Conservation (phyloP, 495 filamentous ascomycete genomes). For the Penicillium verhagenii region DNA sequence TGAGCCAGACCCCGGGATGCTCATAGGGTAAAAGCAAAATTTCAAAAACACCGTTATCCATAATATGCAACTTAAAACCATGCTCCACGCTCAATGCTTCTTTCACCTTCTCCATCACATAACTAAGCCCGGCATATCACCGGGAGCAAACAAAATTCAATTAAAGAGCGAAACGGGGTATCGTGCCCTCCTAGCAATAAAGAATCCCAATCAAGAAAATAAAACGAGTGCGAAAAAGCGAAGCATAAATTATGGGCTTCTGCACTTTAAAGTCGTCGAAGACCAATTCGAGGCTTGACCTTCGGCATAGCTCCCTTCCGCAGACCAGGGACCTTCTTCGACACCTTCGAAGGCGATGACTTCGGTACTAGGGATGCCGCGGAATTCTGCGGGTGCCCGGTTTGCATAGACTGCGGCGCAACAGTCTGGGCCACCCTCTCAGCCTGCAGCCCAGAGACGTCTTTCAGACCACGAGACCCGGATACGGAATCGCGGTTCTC, state of each 20-base stretch:
- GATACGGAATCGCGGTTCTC: conserved; percentile 27
- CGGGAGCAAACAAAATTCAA: background rate
- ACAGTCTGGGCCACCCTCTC: background rate
- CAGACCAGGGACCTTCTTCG: conserved; percentile 22
- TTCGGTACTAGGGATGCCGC: conserved; percentile 6
- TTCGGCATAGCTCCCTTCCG: conserved; percentile 31
- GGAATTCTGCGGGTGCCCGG: background rate
- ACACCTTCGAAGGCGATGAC: conserved; percentile 11
- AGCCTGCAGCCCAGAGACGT: conserved; percentile 2
- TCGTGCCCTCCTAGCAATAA: background rate
- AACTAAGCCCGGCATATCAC: background rate
- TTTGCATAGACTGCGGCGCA: background rate
- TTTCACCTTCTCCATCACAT: background rate
- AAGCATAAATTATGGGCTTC: background rate
- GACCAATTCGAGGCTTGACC: conserved; percentile 37
- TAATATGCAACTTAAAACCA: background rate
- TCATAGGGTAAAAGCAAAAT: background rate
- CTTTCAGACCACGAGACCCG: conserved; percentile 6
- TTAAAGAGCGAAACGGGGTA: background rate
- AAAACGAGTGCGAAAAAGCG: background rate
- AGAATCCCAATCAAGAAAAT: background rate
- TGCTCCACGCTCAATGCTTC: background rate
- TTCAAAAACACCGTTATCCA: background rate
- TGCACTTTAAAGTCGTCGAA: conserved; percentile 36
- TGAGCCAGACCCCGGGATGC: too few species aligned